Base-by-base conservation (phyloP, 805 yeast genomes). In the Pichia nakasei region DNA sequence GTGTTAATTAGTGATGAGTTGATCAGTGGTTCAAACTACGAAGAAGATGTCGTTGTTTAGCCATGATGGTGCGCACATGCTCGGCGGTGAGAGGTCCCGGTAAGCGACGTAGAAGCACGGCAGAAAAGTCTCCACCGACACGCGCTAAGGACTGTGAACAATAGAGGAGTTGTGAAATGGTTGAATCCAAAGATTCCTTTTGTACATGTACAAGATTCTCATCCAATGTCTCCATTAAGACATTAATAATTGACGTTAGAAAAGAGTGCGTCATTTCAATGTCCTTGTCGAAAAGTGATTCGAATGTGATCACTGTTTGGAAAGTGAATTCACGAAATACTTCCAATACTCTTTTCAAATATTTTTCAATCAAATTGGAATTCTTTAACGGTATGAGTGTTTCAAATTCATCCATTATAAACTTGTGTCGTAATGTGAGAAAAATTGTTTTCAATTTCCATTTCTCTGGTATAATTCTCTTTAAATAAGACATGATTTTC, bases 111-210 rank as follows among this genome's bases (percentile, higher is more conserved):
- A 29, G 17, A 13, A 29, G 32, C 15, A 29, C 4, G 8, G 32
- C 12, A 4, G 32, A 5, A 6, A 85, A 85, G 52, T 83, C 85
- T 4, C 76, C 77, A 13, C 85, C 82, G 19, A 77, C 75, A 49
- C 88, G 68, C 1, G 83, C 80, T 42, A 91, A 67, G 32, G 95
- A 81, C 57, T 83, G 87, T n/a, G 95, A 82, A 51, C 96, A 85
- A 63, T 89, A 91, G 1, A 86, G 79, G 33, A 89, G 63, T 62
- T 91, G 98, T 29, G 91, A 64, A 50, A 89, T 75, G 20, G 32
- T 29, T 3, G 32, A 29, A 29, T 29, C 32, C 7, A 29, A 13
- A 13, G 32, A 29, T 13, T 29, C 32, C 5, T 12, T 12, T 5
- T 29, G 12, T 3, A 29, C 13, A 8, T 29, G 12, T 29, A 29